Evolutionary conservation across 345 rosid species (phyloP).

Genomic region (Firmiana major): DNA sequence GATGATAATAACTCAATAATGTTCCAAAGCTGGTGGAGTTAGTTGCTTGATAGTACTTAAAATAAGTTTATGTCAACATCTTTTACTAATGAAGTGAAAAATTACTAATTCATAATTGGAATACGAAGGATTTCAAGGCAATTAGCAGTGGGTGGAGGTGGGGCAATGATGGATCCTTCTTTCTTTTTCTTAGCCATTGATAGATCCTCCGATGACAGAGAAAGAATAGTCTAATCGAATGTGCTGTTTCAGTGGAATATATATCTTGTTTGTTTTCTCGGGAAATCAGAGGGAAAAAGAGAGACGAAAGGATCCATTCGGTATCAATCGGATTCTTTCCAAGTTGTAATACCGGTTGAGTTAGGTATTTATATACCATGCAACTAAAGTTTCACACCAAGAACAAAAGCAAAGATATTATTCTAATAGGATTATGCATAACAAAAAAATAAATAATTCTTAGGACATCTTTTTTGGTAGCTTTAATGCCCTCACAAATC

Average conservation of each 20-base stretch:
- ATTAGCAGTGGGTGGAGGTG: conserved; percentile 24
- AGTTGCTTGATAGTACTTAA: conserved; percentile 15
- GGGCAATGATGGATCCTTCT: conserved; percentile 19
- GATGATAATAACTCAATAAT: conserved; percentile 13
- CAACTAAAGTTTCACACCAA: no score
- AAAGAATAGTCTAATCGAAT: conserved; percentile 15
- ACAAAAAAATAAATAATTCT: no score
- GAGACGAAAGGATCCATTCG: conserved; percentile 1
- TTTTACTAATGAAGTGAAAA: background rate
- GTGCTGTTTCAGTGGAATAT: conserved; percentile 5
- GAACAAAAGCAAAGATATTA: no score
- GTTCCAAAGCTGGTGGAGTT: conserved; percentile 46
- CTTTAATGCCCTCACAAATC: no score
- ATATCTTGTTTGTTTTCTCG: conserved; percentile 10
- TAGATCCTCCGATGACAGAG: conserved; percentile 19
- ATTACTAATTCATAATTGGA: background rate
- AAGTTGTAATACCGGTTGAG: background rate
- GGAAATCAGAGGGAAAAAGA: background rate
- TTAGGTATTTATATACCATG: no score
- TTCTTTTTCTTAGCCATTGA: conserved; percentile 3
- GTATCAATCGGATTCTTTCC: conserved; percentile 8
- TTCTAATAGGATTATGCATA: no score
- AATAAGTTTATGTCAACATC: conserved; percentile 24
- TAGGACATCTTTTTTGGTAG: no score
- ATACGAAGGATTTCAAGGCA: background rate